Conservation (phyloP, 495 filamentous ascomycete species). For the Rusavskia elegans region DNA sequence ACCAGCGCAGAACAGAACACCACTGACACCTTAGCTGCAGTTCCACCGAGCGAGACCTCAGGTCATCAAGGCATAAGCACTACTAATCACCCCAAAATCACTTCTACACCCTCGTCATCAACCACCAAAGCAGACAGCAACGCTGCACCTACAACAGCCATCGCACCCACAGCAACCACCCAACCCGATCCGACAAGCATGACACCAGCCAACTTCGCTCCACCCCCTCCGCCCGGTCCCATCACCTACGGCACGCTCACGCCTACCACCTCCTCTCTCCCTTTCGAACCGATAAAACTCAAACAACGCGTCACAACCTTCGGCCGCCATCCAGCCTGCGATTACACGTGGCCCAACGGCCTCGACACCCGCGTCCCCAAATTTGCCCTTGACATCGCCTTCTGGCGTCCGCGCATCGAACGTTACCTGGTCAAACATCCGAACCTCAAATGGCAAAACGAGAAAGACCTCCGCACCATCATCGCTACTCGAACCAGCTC, state of each 20-base stretch:
- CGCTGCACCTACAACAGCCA: not conserved
- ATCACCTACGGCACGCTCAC: conserved; percentile 29
- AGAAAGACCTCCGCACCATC: conserved; percentile 39
- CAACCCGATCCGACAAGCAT: not conserved
- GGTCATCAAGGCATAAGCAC: too few relatives aligned
- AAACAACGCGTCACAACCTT: conserved; percentile 52
- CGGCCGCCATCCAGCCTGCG: conserved; percentile 51
- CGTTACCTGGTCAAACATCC: conserved; percentile 31
- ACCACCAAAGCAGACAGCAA: not conserved
- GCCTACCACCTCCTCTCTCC: conserved; percentile 27
- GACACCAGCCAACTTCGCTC: conserved; percentile 6
- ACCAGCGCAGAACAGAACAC: too few relatives aligned
- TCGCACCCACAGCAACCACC: not conserved
- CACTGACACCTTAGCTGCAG: too few relatives aligned
- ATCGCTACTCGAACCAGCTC: conserved; percentile 55
- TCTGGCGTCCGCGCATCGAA: conserved; percentile 52
- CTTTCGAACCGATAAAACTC: conserved; percentile 43
- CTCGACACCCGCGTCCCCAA: conserved; percentile 60
- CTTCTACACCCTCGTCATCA: too few relatives aligned
- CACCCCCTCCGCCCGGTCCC: conserved; percentile 19
- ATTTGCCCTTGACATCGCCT: conserved; percentile 59
- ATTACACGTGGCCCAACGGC: conserved; percentile 38
- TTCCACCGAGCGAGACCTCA: too few relatives aligned
- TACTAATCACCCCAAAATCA: too few relatives aligned
- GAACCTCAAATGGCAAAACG: conserved; percentile 39